These are phyloP conservation scores for Colletotrichum theobromicola DNA, from an alignment of 2,329 filamentous ascomycete genomes.

Conservation along the genomic window DNA sequence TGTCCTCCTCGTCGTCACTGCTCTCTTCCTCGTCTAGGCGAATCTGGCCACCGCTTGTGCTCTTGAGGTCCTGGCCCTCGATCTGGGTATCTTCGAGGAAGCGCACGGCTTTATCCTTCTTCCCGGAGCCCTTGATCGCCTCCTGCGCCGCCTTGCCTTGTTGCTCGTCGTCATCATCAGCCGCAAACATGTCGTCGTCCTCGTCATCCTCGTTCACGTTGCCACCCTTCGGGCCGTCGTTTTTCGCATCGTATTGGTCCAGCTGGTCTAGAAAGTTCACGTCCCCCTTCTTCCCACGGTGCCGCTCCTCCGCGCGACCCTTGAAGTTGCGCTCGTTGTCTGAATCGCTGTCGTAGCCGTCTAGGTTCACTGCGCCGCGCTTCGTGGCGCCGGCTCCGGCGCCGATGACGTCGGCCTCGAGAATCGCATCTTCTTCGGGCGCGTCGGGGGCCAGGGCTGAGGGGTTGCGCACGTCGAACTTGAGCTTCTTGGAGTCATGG, in stretches of 20 bases:
- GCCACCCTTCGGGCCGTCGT: constrained; percentile 36
- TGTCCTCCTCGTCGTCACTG: constrained; percentile 70
- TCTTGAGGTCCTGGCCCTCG: constrained; percentile 77
- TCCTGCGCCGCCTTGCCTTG: constrained; percentile 33
- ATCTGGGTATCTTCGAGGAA: constrained; percentile 70
- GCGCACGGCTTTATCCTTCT: constrained; percentile 66
- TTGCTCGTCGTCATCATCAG: constrained; percentile 56
- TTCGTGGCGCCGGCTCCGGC: constrained; percentile 77
- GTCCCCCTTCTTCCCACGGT: constrained; percentile 45
- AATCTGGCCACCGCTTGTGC: constrained; percentile 77
- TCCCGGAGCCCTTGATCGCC: constrained; percentile 33
- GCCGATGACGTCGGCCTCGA: constrained; percentile 94
- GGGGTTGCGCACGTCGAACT: constrained; percentile 94
- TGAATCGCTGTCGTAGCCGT: constrained; percentile 96
- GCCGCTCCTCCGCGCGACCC: constrained; percentile 68
- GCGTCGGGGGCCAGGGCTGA: constrained; percentile 88
- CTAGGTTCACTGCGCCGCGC: constrained; percentile 92
- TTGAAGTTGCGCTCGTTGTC: constrained; percentile 84
- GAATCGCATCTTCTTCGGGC: constrained; percentile 73
- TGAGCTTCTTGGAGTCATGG: constrained; percentile 73
- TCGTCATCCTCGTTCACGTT: constrained; percentile 41
- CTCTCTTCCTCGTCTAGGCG: constrained; percentile 61
- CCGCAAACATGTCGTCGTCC: constrained; percentile 82
- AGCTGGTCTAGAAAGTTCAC: constrained; percentile 57
- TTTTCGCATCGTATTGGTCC: constrained; percentile 57